phyloP scores from a whole-genome alignment of 768 basidiomycete species.

The Tulasnella sp. region DNA sequence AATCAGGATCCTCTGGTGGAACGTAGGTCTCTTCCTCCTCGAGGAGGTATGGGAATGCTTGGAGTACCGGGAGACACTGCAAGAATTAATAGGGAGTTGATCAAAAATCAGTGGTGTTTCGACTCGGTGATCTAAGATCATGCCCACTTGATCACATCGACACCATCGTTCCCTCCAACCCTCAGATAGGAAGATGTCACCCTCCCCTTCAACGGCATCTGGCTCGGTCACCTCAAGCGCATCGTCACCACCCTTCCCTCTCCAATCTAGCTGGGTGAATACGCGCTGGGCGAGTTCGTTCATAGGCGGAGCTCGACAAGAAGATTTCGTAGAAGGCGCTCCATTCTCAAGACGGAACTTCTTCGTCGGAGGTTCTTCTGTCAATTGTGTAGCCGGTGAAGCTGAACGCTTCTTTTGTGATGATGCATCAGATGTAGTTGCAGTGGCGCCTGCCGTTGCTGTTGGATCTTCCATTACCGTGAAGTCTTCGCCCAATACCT shows the following conservation, averaged over 20 bases:
- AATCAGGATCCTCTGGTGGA: conserved; percentile 80
- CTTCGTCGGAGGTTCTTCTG: conserved; percentile 35
- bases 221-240: conserved; percentile 4
- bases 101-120: background rate
- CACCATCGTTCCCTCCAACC: conserved; percentile 77
- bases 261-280: conserved; percentile 25
- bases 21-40: conserved; percentile 69
- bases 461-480: conserved; percentile 22
- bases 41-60: conserved; percentile 48
- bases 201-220: conserved; percentile 37
- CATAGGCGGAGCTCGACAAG: conserved; percentile 48
- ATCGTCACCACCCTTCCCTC: background rate
- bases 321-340: conserved; percentile 17
- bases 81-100: background rate
- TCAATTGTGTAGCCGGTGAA: conserved; percentile 22
- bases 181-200: conserved; percentile 66
- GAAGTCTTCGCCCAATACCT: background rate
- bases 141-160: conserved; percentile 47
- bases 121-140: background rate
- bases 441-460: background rate
- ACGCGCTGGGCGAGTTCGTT: conserved; percentile 40
- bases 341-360: conserved; percentile 29
- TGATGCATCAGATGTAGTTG: background rate
- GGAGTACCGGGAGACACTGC: conserved; percentile 51
- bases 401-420: background rate